Evolutionary conservation across 140 eudicot genomes (phyloP).

Genomic region (Stevia rebaudiana): DNA sequence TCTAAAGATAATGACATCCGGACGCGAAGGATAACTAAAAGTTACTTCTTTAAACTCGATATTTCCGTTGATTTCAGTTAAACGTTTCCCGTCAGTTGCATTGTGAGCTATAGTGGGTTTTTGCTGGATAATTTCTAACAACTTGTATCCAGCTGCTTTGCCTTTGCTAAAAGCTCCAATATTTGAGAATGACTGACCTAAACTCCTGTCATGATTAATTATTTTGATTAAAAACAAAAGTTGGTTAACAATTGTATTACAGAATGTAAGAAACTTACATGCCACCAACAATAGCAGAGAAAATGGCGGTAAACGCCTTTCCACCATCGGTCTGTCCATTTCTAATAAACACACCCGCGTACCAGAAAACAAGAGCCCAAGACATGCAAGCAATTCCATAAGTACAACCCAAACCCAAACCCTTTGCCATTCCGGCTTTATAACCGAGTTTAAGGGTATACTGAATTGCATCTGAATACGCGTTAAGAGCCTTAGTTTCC

Average conservation of each 20-base stretch:
- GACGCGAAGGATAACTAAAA: constrained; percentile 94
- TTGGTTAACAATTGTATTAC: background rate
- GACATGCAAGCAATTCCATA: constrained; percentile 99
- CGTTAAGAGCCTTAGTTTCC: constrained; percentile 75
- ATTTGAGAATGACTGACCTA: constrained; percentile 96
- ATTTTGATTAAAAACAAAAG: constrained; percentile 1
- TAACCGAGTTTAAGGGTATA: constrained; percentile 89
- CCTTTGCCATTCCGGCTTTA: constrained; percentile 99
- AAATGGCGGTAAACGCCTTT: constrained; percentile 91
- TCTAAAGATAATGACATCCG: constrained; percentile 85
- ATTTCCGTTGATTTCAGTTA: constrained; percentile 69
- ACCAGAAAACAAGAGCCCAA: constrained; percentile 99
- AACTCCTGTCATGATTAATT: constrained; percentile 64
- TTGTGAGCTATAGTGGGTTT: constrained; percentile 76
- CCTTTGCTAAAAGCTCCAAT: constrained; percentile 99
- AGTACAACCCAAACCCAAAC: constrained; percentile 93
- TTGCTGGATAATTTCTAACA: constrained; percentile 81
- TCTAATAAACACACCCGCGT: constrained; percentile 93
- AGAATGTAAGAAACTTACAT: constrained; percentile 55
- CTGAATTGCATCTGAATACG: constrained; percentile 92
- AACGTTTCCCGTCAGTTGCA: constrained; percentile 46
- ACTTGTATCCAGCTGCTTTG: constrained; percentile 93
- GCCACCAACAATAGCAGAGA: constrained; percentile 99
- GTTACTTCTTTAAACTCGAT: constrained; percentile 84
- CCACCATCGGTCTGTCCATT: constrained; percentile 99